These are phyloP conservation scores for Flueggea neowawraea DNA, from an alignment of 441 rosid species.

Conservation along the genomic window DNA sequence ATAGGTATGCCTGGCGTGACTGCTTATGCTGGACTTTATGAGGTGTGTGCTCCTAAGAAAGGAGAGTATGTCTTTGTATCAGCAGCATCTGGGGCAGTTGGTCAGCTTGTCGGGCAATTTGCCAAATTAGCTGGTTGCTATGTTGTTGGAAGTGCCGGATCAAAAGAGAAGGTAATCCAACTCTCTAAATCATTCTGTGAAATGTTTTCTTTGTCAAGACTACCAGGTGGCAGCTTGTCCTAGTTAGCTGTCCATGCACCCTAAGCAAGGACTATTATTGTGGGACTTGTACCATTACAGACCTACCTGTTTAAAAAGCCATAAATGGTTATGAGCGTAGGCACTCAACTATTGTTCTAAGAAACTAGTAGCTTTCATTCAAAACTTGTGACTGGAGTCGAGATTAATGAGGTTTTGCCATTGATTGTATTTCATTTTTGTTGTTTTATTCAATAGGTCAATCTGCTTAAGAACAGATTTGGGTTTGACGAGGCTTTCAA, in stretches of 20 bases:
- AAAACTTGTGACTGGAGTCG: too few species aligned
- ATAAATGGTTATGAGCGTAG: too few species aligned
- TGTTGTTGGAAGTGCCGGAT: conserved; percentile 90
- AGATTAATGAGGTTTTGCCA: too few species aligned
- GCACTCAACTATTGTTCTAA: too few species aligned
- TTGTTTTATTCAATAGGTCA: conserved; percentile 37
- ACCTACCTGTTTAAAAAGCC: too few species aligned
- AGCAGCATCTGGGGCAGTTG: conserved; percentile 89
- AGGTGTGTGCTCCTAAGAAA: conserved; percentile 68
- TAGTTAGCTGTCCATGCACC: too few species aligned
- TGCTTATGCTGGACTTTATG: conserved; percentile 71
- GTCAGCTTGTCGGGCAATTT: conserved; percentile 89
- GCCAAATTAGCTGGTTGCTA: conserved; percentile 82
- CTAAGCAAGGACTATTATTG: too few species aligned
- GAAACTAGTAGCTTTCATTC: too few species aligned
- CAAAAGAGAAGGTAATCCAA: conserved; percentile 49
- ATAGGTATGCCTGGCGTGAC: conserved; percentile 91
- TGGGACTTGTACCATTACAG: too few species aligned
- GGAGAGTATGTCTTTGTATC: conserved; percentile 74
- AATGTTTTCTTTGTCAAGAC: not conserved
- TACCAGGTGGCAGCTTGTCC: too few species aligned
- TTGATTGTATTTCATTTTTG: not conserved
- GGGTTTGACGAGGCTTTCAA: conserved; percentile 83
- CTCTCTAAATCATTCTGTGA: not conserved
- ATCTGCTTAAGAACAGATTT: conserved; percentile 57